Conservation (phyloP, 805 yeast species). For the Suhomyces sp. region DNA sequence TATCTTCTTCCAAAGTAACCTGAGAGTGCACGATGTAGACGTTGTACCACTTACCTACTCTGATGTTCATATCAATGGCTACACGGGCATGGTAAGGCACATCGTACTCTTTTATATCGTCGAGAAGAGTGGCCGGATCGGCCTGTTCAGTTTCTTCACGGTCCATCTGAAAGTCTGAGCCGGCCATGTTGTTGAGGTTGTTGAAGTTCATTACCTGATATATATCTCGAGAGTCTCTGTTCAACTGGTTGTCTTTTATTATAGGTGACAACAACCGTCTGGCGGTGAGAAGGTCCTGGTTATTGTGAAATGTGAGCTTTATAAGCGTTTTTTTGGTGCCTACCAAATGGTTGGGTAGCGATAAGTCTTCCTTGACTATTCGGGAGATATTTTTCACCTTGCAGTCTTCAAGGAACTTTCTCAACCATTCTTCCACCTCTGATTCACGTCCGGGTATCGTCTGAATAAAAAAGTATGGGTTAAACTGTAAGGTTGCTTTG, state of each 20-base stretch:
- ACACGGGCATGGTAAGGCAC: slow-evolving; percentile 97
- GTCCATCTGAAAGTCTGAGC: slow-evolving; percentile 12
- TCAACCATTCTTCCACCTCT: slow-evolving; percentile 83
- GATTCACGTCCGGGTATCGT: slow-evolving; percentile 59
- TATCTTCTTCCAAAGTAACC: slow-evolving; percentile 53
- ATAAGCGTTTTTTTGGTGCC: slow-evolving; percentile 68
- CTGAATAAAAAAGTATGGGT: slow-evolving; percentile 81
- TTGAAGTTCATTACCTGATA: slow-evolving; percentile 56
- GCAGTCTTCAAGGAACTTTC: slow-evolving; percentile 61
- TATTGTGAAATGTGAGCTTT: slow-evolving; percentile 70
- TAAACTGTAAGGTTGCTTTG: slow-evolving; percentile 76
- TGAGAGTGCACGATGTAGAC: slow-evolving; percentile 63
- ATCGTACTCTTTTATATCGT: slow-evolving; percentile 88
- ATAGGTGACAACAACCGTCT: slow-evolving; percentile 69
- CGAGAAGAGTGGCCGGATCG: slow-evolving; percentile 64
- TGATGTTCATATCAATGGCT: slow-evolving; percentile 79
- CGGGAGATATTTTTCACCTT: slow-evolving; percentile 53
- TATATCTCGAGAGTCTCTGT: slow-evolving; percentile 61
- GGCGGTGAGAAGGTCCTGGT: slow-evolving; percentile 70
- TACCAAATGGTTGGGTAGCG: slow-evolving; percentile 78
- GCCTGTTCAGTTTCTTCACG: slow-evolving; percentile 13
- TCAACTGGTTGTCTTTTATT: slow-evolving; percentile 61
- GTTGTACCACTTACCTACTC: slow-evolving; percentile 96
- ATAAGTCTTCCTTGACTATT: slow-evolving; percentile 72
- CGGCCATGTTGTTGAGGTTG: slow-evolving; percentile 16